Percentiles rank a stretch among this genome's conserved stretches.
phyloP scores from a whole-genome alignment of 2,329 filamentous ascomycete species.

The Zymoseptoria crescenta region DNA sequence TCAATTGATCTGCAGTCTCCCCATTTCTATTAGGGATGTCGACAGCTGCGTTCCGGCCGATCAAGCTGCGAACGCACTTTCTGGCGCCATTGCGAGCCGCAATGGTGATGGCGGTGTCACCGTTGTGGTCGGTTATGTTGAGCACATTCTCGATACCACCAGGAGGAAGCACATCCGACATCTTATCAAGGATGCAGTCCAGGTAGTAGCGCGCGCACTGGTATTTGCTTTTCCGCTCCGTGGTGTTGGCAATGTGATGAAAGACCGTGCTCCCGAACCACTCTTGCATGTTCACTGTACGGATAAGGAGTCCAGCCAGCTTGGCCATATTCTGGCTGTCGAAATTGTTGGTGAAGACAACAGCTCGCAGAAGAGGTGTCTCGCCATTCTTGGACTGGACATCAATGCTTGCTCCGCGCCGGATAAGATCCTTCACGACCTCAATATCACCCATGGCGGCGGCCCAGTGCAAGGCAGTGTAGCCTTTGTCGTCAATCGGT shows the following conservation, averaged over 20 bases:
- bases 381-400: conserved; percentile 59
- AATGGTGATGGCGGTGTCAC: conserved; percentile 84
- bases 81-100: conserved; percentile 83
- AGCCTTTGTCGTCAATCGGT: conserved; percentile 84
- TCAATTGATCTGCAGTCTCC: conserved; percentile 75
- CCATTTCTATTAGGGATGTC: conserved; percentile 76
- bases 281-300: conserved; percentile 73
- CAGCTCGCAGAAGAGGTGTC: conserved; percentile 87
- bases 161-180: conserved; percentile 68
- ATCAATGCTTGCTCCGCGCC: conserved; percentile 66
- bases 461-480: conserved; percentile 94
- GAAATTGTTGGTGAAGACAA: conserved; percentile 94
- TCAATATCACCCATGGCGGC: conserved; percentile 94
- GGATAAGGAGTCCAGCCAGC: conserved; percentile 74
- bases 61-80: conserved; percentile 59
- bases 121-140: conserved; percentile 74
- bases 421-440: conserved; percentile 78
- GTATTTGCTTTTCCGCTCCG: conserved; percentile 76
- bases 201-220: conserved; percentile 88
- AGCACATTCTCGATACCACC: conserved; percentile 70
- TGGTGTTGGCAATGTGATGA: conserved; percentile 87
- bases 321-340: conserved; percentile 86
- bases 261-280: conserved; percentile 80
- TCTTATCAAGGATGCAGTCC: conserved; percentile 79
- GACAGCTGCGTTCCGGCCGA: conserved; percentile 69